These are phyloP conservation scores for Puccinia polysora DNA, from an alignment of 1,284 basidiomycete genomes.

Conservation along the genomic window DNA sequence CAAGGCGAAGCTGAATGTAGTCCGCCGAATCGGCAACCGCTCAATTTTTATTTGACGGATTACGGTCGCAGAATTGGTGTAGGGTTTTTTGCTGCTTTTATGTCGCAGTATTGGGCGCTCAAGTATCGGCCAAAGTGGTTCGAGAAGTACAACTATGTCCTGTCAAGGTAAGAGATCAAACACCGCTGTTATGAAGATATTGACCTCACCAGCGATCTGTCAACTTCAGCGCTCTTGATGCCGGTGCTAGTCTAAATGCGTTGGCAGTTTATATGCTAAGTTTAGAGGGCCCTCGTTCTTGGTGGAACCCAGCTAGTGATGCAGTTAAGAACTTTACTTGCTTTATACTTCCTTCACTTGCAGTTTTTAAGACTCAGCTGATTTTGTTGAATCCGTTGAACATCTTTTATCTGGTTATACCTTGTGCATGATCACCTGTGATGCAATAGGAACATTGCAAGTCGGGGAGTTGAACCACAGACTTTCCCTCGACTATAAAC, in stretches of 20 bases:
- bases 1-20: background rate
- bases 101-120: constrained; percentile 49
- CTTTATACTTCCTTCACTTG: too few relatives aligned
- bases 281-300: constrained; percentile 25
- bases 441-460: constrained; percentile 34
- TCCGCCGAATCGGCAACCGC: background rate
- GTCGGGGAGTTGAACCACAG: too few relatives aligned
- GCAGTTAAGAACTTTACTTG: constrained; percentile 41
- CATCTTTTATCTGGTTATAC: background rate
- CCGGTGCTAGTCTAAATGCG: constrained; percentile 50
- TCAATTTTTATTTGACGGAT: background rate
- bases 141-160: constrained; percentile 48
- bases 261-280: constrained; percentile 49
- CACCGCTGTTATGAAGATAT: constrained; percentile 29
- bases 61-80: constrained; percentile 45
- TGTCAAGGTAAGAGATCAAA: background rate
- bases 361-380: too few relatives aligned
- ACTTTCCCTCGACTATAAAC: too few relatives aligned
- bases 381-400: too few relatives aligned
- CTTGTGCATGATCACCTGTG: background rate
- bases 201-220: constrained; percentile 6
- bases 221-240: constrained; percentile 48
- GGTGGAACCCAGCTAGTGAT: constrained; percentile 40
- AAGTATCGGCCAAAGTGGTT: constrained; percentile 49
- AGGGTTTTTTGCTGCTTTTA: constrained; percentile 49